These are phyloP conservation scores for Cicer cuneatum DNA, from an alignment of 306 rosid genomes.

Conservation along the genomic window DNA sequence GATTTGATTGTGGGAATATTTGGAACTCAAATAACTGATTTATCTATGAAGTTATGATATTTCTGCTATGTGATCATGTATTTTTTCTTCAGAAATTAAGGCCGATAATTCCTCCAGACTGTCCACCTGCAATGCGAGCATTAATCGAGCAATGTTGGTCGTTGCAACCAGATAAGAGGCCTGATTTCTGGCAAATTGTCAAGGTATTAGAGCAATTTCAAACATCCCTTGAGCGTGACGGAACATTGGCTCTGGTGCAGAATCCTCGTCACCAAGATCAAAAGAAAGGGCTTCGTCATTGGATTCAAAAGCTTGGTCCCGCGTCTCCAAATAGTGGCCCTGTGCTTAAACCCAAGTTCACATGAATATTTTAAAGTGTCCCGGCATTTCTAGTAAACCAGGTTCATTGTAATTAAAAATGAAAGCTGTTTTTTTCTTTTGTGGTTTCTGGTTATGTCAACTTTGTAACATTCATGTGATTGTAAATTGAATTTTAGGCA, in stretches of 20 bases:
- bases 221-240: slow-evolving; percentile 70
- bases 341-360: slow-evolving; percentile 80
- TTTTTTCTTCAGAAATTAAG: slow-evolving; percentile 69
- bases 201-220: slow-evolving; percentile 85
- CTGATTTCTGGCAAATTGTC: slow-evolving; percentile 90
- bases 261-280: slow-evolving; percentile 65
- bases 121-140: slow-evolving; percentile 75
- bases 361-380: slow-evolving; percentile 56
- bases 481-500: slow-evolving; percentile 53
- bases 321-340: slow-evolving; percentile 55
- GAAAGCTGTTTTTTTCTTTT: slow-evolving; percentile 59
- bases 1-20: too few relatives aligned
- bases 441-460: slow-evolving; percentile 50
- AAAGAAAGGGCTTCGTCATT: slow-evolving; percentile 86
- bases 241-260: slow-evolving; percentile 62
- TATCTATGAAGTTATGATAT: slow-evolving; percentile 26
- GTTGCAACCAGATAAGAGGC: slow-evolving; percentile 78
- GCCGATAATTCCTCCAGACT: slow-evolving; percentile 67
- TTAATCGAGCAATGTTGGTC: slow-evolving; percentile 94
- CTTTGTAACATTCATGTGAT: slow-evolving; percentile 48
- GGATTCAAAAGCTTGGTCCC: slow-evolving; percentile 94
- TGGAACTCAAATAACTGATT: background rate
- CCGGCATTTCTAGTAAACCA: slow-evolving; percentile 57
- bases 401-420: slow-evolving; percentile 70
- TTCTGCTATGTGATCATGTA: slow-evolving; percentile 17